Conservation (phyloP, 2,329 filamentous ascomycete species). For the Ophiostoma australiae region DNA sequence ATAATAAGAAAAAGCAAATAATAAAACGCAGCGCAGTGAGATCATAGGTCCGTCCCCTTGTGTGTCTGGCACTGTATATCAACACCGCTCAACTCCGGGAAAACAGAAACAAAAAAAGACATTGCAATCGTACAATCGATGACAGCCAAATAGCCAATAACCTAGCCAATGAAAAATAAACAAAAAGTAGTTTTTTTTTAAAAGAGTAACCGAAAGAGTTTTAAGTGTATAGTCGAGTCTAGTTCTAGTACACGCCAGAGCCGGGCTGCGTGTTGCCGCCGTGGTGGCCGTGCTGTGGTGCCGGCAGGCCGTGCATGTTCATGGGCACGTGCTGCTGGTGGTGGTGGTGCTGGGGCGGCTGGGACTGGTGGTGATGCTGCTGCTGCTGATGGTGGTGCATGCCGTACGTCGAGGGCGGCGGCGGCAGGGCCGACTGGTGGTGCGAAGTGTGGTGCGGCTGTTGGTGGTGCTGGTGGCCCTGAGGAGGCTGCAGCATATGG, state of each 20-base stretch:
- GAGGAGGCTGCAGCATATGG: conserved; percentile 19
- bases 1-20: not conserved
- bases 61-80: not conserved
- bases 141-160: not conserved
- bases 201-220: not conserved
- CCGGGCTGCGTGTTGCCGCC: not conserved
- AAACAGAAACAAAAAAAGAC: not conserved
- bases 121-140: not conserved
- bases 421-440: conserved; percentile 11
- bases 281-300: conserved; percentile 15
- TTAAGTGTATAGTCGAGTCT: not conserved
- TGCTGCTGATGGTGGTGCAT: conserved; percentile 16
- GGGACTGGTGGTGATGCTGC: conserved; percentile 19
- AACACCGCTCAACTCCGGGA: not conserved
- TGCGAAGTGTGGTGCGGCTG: conserved; percentile 23
- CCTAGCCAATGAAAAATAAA: not conserved
- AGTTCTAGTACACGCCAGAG: conserved; percentile 15
- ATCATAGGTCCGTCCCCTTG: not conserved
- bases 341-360: conserved; percentile 24
- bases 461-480: conserved; percentile 21
- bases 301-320: conserved; percentile 7
- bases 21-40: not conserved
- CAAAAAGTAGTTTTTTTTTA: not conserved
- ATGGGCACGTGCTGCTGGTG: conserved; percentile 10
- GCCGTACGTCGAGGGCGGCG: not conserved